Conservation (phyloP, 2,329 filamentous ascomycete species). For the Eurotiales sp. region DNA sequence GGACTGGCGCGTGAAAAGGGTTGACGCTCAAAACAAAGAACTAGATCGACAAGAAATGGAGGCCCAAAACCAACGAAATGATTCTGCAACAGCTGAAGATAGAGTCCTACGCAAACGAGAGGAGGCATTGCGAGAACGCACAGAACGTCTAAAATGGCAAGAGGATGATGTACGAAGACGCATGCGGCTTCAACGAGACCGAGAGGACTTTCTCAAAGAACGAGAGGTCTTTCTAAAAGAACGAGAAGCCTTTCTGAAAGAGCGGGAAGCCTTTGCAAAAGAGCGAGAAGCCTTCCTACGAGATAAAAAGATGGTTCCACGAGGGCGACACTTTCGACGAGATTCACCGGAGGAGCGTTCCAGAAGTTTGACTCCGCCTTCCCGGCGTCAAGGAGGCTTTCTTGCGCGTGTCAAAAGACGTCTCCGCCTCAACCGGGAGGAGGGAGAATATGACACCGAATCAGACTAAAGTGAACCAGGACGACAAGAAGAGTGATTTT, state of each 20-base stretch:
- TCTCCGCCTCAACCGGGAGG: too few species aligned
- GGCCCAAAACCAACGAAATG: too few species aligned
- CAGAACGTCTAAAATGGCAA: too few species aligned
- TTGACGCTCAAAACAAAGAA: neutral
- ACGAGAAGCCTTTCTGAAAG: neutral
- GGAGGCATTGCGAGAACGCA: too few species aligned
- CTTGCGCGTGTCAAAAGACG: neutral
- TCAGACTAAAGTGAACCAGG: too few species aligned
- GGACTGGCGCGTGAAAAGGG: neutral
- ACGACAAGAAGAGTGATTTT: too few species aligned
- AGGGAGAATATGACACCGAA: too few species aligned
- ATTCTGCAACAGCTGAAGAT: neutral
- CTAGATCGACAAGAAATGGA: too few species aligned
- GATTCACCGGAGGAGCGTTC: neutral
- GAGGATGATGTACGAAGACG: too few species aligned
- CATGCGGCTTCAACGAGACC: neutral
- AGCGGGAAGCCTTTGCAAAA: neutral
- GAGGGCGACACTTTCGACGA: neutral
- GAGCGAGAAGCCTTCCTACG: neutral
- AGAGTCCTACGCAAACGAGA: too few species aligned
- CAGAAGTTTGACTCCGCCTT: too few species aligned
- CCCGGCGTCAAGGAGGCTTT: neutral
- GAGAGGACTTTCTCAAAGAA: neutral
- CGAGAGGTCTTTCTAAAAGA: neutral
- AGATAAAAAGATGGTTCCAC: neutral